Conservation (phyloP, 2,329 filamentous ascomycete species). For the Cladosporium sp. region DNA sequence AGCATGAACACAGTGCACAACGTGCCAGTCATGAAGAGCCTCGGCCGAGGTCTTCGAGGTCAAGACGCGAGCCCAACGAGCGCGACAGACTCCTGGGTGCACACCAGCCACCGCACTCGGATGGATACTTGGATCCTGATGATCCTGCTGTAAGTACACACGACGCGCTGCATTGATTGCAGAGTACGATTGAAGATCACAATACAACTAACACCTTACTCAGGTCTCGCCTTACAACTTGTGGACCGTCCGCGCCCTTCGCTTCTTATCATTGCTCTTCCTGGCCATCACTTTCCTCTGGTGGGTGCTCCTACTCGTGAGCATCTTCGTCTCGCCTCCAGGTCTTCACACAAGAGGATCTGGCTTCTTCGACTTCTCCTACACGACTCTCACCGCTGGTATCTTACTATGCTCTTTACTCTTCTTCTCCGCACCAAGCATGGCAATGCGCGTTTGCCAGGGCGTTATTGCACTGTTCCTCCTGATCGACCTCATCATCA, state of each 20-base stretch:
- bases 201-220: conserved; percentile 19
- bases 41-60: conserved; percentile 13
- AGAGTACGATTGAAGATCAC: background rate
- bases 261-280: conserved; percentile 73
- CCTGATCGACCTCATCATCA: conserved; percentile 71
- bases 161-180: background rate
- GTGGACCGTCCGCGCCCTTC: conserved; percentile 77
- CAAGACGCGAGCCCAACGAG: conserved; percentile 50
- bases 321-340: conserved; percentile 84
- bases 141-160: conserved; percentile 62
- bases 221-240: conserved; percentile 85
- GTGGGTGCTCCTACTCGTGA: conserved; percentile 88
- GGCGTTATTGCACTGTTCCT: conserved; percentile 63
- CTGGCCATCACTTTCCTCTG: conserved; percentile 74
- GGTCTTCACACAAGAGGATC: conserved; percentile 81
- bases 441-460: conserved; percentile 69
- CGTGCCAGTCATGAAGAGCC: conserved; percentile 18
- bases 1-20: too few species aligned
- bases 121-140: conserved; percentile 69
- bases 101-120: conserved; percentile 52
- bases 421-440: conserved; percentile 83
- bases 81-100: conserved; percentile 61
- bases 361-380: conserved; percentile 87
- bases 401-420: conserved; percentile 72
- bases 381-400: conserved; percentile 69